Percentiles rank a stretch among this genome's conserved stretches.
Evolutionary conservation across 495 filamentous ascomycete species (phyloP).

Genomic region (Parmelia sp.): DNA sequence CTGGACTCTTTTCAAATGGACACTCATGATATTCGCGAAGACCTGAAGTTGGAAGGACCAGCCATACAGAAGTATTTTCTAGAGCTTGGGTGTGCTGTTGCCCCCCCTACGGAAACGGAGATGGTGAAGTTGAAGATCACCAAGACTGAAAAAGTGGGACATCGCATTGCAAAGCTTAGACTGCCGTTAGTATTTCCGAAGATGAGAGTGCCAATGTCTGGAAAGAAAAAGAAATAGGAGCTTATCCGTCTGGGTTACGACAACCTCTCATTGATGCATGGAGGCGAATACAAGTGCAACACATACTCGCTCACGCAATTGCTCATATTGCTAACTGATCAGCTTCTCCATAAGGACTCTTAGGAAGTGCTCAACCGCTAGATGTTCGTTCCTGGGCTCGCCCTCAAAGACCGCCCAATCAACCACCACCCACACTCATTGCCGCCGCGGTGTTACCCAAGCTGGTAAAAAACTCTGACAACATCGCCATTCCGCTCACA

Average conservation of each 20-base stretch:
- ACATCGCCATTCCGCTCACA: slow-evolving; percentile 1
- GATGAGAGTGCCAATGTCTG: slow-evolving; percentile 29
- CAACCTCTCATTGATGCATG: neutral
- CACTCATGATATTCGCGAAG: slow-evolving; percentile 65
- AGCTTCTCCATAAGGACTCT: neutral
- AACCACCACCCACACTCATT: neutral
- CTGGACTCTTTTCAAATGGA: slow-evolving; percentile 76
- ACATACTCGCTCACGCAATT: neutral
- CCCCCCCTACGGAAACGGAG: slow-evolving; percentile 40
- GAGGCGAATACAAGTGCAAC: neutral
- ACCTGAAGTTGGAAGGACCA: slow-evolving; percentile 67
- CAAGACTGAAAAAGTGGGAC: slow-evolving; percentile 54
- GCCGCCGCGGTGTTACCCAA: neutral
- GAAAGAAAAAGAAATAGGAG: slow-evolving; percentile 8
- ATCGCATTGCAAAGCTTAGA: slow-evolving; percentile 61
- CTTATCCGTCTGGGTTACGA: neutral
- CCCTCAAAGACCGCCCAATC: neutral
- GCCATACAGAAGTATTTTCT: slow-evolving; percentile 45
- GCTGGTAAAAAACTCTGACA: neutral
- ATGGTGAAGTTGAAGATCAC: slow-evolving; percentile 40
- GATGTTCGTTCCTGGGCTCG: neutral
- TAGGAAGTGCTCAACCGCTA: neutral
- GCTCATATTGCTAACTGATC: neutral
- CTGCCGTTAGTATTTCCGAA: slow-evolving; percentile 81
- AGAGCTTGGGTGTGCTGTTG: slow-evolving; percentile 67